Evolutionary conservation across 1,284 basidiomycete species (phyloP).

Genomic region (Naganishia cerealis): DNA sequence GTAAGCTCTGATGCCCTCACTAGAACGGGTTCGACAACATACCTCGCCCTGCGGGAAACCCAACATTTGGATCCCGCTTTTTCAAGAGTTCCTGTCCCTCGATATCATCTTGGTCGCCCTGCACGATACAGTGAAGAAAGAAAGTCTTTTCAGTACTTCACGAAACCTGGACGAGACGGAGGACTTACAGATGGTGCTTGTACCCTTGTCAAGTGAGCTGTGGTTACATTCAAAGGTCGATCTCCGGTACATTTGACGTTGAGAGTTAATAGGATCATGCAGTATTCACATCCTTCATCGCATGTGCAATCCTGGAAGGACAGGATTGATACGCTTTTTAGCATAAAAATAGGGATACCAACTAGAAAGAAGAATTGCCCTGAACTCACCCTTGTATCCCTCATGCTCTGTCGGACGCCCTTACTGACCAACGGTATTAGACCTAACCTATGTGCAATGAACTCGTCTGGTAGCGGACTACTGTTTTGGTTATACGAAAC

Average conservation of each 20-base stretch:
- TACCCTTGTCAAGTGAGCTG: slow-evolving; percentile 49
- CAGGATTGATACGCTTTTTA: background rate
- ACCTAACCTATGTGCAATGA: slow-evolving; percentile 92
- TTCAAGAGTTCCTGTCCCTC: slow-evolving; percentile 47
- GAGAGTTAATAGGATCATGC: slow-evolving; percentile 51
- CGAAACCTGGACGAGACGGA: background rate
- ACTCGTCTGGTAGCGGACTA: slow-evolving; percentile 92
- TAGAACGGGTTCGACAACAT: slow-evolving; percentile 39
- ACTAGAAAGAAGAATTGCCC: background rate
- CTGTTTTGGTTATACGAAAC: slow-evolving; percentile 92
- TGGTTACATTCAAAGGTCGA: slow-evolving; percentile 47
- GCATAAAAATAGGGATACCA: background rate
- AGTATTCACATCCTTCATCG: slow-evolving; percentile 55
- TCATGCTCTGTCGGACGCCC: slow-evolving; percentile 78
- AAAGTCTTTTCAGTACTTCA: background rate
- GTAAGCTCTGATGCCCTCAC: background rate
- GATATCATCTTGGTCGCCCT: slow-evolving; percentile 41
- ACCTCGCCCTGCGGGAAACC: slow-evolving; percentile 84
- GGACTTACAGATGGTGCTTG: slow-evolving; percentile 7
- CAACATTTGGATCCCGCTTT: slow-evolving; percentile 74
- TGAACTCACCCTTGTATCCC: slow-evolving; percentile 57
- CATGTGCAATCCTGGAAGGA: slow-evolving; percentile 51
- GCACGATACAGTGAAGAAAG: background rate
- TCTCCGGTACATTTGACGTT: slow-evolving; percentile 44
- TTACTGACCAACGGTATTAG: slow-evolving; percentile 86